These are phyloP conservation scores for Nematocida sp. DNA, from an alignment of 371 early-diverging fungal genomes.

Conservation along the genomic window DNA sequence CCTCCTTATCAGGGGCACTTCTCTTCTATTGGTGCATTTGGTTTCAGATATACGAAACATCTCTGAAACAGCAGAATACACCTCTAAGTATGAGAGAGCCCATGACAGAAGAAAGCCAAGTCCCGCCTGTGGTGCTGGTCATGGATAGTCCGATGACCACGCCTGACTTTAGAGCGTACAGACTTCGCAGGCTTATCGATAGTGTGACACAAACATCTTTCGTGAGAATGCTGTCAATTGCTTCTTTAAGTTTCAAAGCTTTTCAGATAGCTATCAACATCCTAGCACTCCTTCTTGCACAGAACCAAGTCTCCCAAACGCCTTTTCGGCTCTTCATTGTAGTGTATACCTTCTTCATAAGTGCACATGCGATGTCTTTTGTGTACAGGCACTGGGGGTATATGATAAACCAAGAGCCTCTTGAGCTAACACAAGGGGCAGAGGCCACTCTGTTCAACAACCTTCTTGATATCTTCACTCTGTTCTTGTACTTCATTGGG, in stretches of 20 bases:
- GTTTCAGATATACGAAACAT: background rate
- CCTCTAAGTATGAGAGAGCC: constrained; percentile 13
- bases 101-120: constrained; percentile 22
- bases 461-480: constrained; percentile 62
- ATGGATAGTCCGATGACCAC: constrained; percentile 42
- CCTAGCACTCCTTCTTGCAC: constrained; percentile 54
- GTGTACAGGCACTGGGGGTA: constrained; percentile 61
- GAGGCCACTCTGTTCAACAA: constrained; percentile 64
- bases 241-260: constrained; percentile 50
- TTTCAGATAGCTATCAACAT: constrained; percentile 53
- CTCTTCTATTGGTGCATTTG: background rate
- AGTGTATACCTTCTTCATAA: constrained; percentile 59
- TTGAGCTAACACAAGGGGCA: constrained; percentile 63
- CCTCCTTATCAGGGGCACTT: background rate
- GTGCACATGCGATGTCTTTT: constrained; percentile 57
- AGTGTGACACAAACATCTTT: constrained; percentile 48
- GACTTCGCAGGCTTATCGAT: constrained; percentile 41
- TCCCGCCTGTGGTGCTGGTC: constrained; percentile 25
- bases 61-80: background rate
- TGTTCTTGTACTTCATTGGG: constrained; percentile 66
- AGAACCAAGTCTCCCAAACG: constrained; percentile 54
- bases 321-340: constrained; percentile 63
- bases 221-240: constrained; percentile 35
- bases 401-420: constrained; percentile 58
- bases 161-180: constrained; percentile 48